Conservation (phyloP, 2,329 filamentous ascomycete genomes). For the Paecilomyces sp. region DNA sequence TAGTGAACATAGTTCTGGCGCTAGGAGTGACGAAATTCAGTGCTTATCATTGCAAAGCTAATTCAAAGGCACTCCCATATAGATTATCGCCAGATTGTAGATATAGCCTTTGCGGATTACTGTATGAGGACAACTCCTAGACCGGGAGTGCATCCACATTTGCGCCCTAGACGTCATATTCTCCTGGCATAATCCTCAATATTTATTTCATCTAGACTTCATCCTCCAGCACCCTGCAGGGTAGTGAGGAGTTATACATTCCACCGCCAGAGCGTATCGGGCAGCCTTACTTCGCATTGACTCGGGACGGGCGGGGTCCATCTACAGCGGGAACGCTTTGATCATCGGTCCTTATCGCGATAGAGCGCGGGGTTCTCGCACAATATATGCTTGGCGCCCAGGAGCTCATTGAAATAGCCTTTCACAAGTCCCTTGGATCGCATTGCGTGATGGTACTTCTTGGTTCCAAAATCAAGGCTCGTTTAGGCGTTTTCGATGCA, state of each 20-base stretch:
- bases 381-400: neutral
- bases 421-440: neutral
- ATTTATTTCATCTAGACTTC: neutral
- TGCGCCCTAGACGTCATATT: neutral
- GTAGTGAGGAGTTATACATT: neutral
- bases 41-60: conserved; percentile 6
- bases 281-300: neutral
- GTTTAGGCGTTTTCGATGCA: neutral
- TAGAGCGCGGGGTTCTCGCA: neutral
- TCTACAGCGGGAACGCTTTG: neutral
- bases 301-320: neutral
- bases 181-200: neutral
- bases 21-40: neutral
- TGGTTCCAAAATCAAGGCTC: neutral
- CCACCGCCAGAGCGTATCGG: too few relatives aligned
- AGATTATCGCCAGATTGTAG: neutral
- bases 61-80: neutral
- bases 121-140: neutral
- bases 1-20: neutral
- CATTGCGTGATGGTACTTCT: neutral
- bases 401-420: neutral
- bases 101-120: neutral
- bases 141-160: neutral
- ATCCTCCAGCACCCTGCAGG: neutral
- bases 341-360: neutral